phyloP scores from a whole-genome alignment of 768 basidiomycete species.

The Suillus alpinus region DNA sequence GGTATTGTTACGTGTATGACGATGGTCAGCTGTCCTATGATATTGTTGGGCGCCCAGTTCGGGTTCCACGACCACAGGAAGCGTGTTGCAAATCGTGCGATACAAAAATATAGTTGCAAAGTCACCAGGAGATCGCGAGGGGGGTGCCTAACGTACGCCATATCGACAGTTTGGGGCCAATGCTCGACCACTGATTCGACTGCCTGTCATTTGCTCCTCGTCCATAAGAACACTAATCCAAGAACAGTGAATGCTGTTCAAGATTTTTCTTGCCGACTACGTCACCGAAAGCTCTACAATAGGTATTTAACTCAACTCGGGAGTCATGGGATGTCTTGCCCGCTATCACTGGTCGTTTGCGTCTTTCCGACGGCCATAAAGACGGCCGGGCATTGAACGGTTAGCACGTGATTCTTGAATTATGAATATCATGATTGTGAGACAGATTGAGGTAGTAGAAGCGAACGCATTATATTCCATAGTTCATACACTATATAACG shows the following conservation, averaged over 20 bases:
- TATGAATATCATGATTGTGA: not conserved
- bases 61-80: not conserved
- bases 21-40: not conserved
- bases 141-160: not conserved
- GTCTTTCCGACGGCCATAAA: not conserved
- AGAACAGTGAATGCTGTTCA: not conserved
- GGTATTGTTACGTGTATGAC: not conserved
- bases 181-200: not conserved
- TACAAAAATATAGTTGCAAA: not conserved
- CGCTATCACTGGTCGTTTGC: too few relatives aligned
- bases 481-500: slow-evolving; percentile 50
- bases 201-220: not conserved
- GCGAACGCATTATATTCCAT: not conserved
- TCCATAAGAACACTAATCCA: not conserved
- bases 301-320: not conserved
- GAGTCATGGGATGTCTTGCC: not conserved
- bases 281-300: not conserved
- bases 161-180: not conserved
- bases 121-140: too few relatives aligned
- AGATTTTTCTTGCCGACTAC: not conserved
- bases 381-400: not conserved
- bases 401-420: not conserved
- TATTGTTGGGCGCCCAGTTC: not conserved
- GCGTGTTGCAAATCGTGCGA: not conserved
- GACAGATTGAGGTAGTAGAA: not conserved